These are phyloP conservation scores for Leccinum rimulosum DNA, from an alignment of 768 basidiomycete genomes.

Conservation along the genomic window DNA sequence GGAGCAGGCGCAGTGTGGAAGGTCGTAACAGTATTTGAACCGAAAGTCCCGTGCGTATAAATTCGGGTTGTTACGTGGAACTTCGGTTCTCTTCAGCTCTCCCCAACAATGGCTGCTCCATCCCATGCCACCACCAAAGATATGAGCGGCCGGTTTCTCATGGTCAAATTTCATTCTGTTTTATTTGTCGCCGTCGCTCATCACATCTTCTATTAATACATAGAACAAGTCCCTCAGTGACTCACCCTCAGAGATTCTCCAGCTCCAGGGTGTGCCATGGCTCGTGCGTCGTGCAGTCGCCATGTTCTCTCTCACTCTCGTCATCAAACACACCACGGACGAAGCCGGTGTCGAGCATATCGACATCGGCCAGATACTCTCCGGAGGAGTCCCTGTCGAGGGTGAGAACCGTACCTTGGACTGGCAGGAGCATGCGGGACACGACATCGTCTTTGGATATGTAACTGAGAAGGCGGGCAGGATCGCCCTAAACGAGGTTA, in stretches of 20 bases:
- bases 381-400: slow-evolving; percentile 59
- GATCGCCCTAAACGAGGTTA: slow-evolving; percentile 44
- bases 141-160: slow-evolving; percentile 57
- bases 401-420: slow-evolving; percentile 55
- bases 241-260: slow-evolving; percentile 58
- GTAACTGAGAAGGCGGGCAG: slow-evolving; percentile 56
- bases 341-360: slow-evolving; percentile 60
- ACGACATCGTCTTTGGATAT: slow-evolving; percentile 61
- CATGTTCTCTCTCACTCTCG: slow-evolving; percentile 55
- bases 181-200: slow-evolving; percentile 3
- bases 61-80: background rate
- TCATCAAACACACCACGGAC: slow-evolving; percentile 63
- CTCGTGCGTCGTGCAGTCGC: slow-evolving; percentile 61
- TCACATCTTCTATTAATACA: background rate
- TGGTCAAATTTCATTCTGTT: slow-evolving; percentile 42
- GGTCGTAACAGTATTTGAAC: slow-evolving; percentile 61
- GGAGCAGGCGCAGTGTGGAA: slow-evolving; percentile 82
- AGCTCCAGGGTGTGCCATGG: slow-evolving; percentile 74
- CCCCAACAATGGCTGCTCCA: slow-evolving; percentile 59
- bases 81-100: background rate
- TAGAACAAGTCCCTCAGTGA: slow-evolving; percentile 73
- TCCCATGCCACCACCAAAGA: slow-evolving; percentile 55
- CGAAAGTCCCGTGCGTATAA: slow-evolving; percentile 19
- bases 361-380: slow-evolving; percentile 62
- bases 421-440: slow-evolving; percentile 51